These are phyloP conservation scores for Hypoxylon sp. DNA, from an alignment of 2,329 filamentous ascomycete genomes.

Conservation along the genomic window DNA sequence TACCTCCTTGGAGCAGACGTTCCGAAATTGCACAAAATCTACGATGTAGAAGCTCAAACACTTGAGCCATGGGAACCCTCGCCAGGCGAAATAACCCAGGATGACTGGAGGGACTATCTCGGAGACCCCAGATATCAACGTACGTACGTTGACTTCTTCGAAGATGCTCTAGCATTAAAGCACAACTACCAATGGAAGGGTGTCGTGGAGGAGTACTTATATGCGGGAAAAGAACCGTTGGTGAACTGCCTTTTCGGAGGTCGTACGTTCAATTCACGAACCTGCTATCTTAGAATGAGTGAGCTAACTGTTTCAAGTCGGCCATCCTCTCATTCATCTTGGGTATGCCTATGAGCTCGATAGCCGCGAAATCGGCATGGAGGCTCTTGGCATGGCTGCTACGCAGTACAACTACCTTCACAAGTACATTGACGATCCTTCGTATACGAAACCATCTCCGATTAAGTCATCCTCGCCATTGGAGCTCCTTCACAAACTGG, in stretches of 20 bases:
- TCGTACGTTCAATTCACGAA: constrained; percentile 65
- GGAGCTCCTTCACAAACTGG: constrained; percentile 78
- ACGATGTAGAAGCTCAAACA: constrained; percentile 78
- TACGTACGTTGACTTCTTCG: constrained; percentile 94
- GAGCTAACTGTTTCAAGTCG: constrained; percentile 68
- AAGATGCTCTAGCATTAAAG: constrained; percentile 82
- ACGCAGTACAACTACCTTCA: constrained; percentile 70
- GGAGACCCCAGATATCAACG: constrained; percentile 86
- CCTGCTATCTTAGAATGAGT: constrained; percentile 1
- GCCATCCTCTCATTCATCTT: constrained; percentile 92
- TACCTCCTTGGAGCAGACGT: constrained; percentile 84
- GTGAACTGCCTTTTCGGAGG: constrained; percentile 84
- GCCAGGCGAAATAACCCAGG: constrained; percentile 82
- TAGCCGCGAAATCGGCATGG: constrained; percentile 87
- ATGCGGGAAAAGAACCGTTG: constrained; percentile 79
- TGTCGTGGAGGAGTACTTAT: constrained; percentile 81
- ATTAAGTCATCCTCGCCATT: constrained; percentile 72
- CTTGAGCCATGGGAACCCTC: constrained; percentile 87
- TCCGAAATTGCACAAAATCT: constrained; percentile 81
- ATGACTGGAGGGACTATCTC: constrained; percentile 89
- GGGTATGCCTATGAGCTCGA: constrained; percentile 93
- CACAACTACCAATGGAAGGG: constrained; percentile 87
- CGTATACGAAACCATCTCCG: constrained; percentile 74
- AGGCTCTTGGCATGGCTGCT: constrained; percentile 79
- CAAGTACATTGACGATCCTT: constrained; percentile 77